Conservation (phyloP, 805 yeast species). For the Kodamaea kaohsiungensis region DNA sequence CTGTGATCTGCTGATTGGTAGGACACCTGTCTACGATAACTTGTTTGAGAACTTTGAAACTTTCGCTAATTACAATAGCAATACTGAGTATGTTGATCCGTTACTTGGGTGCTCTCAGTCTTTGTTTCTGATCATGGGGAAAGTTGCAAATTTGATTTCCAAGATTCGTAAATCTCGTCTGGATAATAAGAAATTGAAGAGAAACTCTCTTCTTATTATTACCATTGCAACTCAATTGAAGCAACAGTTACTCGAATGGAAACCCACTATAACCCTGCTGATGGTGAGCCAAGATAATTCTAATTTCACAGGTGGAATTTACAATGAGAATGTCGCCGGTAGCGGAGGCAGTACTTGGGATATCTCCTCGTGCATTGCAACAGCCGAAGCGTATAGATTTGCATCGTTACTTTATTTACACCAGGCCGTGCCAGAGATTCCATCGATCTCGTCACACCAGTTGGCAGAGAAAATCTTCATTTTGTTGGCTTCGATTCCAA, state of each 20-base stretch:
- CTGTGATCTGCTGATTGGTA: slow-evolving; percentile 11
- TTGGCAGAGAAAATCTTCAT: slow-evolving; percentile 61
- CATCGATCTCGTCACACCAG: slow-evolving; percentile 52
- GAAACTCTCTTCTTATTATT: slow-evolving; percentile 47
- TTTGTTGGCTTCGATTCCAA: slow-evolving; percentile 63
- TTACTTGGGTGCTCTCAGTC: slow-evolving; percentile 67
- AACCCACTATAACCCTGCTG: slow-evolving; percentile 45
- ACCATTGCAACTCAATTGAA: slow-evolving; percentile 57
- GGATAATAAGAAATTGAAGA: slow-evolving; percentile 16
- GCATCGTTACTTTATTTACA: slow-evolving; percentile 61
- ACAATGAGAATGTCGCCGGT: slow-evolving; percentile 15
- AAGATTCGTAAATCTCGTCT: slow-evolving; percentile 42
- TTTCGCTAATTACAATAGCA: slow-evolving; percentile 32
- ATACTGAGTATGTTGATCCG: slow-evolving; percentile 56
- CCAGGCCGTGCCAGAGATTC: slow-evolving; percentile 72
- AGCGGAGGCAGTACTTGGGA: slow-evolving; percentile 43
- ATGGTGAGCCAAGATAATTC: slow-evolving; percentile 21
- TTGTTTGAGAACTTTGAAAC: slow-evolving; percentile 43
- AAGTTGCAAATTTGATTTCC: slow-evolving; percentile 57
- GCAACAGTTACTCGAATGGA: slow-evolving; percentile 56
- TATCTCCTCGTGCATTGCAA: slow-evolving; percentile 58
- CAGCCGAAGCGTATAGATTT: slow-evolving; percentile 69
- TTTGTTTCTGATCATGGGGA: slow-evolving; percentile 63
- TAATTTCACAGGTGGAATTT: slow-evolving; percentile 31
- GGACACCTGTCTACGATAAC: slow-evolving; percentile 18